phyloP scores from a whole-genome alignment of 768 basidiomycete species.

The Naganishia vishniacii region DNA sequence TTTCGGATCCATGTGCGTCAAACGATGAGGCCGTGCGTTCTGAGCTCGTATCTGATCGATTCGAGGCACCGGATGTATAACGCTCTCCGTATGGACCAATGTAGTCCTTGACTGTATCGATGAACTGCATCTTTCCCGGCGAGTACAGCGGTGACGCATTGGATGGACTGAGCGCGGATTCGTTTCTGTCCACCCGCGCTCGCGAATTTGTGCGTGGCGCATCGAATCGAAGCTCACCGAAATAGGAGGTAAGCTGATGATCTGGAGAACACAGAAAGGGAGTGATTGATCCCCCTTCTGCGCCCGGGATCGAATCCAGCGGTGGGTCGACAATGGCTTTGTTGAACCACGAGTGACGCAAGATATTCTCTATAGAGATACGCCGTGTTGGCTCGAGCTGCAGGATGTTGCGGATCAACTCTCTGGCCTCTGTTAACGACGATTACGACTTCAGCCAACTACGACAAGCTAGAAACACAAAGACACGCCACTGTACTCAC shows the following conservation, averaged over 20 bases:
- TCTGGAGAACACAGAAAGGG: slow-evolving; percentile 24
- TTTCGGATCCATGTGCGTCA: slow-evolving; percentile 8
- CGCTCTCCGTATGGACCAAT: slow-evolving; percentile 17
- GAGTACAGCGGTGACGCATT: not conserved
- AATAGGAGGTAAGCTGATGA: slow-evolving; percentile 20
- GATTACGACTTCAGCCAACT: no score
- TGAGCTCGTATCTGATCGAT: not conserved
- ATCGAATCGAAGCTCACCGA: slow-evolving; percentile 26
- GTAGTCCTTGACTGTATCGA: not conserved
- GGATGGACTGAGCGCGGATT: slow-evolving; percentile 5
- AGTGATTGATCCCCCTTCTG: slow-evolving; percentile 32
- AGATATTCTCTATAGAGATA: slow-evolving; percentile 73
- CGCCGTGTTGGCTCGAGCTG: slow-evolving; percentile 70
- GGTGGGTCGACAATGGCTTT: slow-evolving; percentile 30
- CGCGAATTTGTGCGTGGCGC: not conserved
- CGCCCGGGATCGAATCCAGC: slow-evolving; percentile 17
- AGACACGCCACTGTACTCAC: slow-evolving; percentile 51
- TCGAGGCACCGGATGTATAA: not conserved
- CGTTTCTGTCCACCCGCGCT: not conserved
- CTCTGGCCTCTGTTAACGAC: slow-evolving; percentile 64
- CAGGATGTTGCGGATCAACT: slow-evolving; percentile 71
- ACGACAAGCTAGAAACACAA: no score
- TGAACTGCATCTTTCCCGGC: not conserved
- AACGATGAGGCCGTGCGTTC: not conserved
- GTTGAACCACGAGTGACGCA: slow-evolving; percentile 79